phyloP scores from a whole-genome alignment of 768 basidiomycete species.

The Gyrodon lividus region DNA sequence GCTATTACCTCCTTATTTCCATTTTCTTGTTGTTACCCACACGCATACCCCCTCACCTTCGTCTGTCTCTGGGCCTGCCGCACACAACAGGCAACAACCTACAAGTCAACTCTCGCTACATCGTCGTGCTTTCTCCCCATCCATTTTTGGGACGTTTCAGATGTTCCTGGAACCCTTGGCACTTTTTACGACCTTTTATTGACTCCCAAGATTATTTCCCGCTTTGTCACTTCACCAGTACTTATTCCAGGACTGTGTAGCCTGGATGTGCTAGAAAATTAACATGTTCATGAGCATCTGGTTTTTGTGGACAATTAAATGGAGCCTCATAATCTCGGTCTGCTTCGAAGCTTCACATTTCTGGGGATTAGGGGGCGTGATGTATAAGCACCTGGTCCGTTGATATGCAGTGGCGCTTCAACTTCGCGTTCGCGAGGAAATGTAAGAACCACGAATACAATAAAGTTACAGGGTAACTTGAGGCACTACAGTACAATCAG shows the following conservation, averaged over 20 bases:
- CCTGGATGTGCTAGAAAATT: conserved; percentile 10
- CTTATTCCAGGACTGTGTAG: conserved; percentile 6
- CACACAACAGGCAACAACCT: conserved; percentile 16
- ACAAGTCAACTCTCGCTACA: conserved; percentile 15
- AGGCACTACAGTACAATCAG: too few relatives aligned
- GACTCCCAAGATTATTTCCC: conserved; percentile 9
- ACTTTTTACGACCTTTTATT: conserved; percentile 25
- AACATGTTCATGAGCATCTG: too few relatives aligned
- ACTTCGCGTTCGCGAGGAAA: too few relatives aligned
- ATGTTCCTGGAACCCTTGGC: conserved; percentile 13
- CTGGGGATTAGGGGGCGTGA: too few relatives aligned
- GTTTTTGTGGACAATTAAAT: too few relatives aligned
- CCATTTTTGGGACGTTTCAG: conserved; percentile 21
- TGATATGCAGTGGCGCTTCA: too few relatives aligned
- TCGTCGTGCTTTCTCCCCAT: conserved; percentile 23
- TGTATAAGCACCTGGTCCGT: too few relatives aligned
- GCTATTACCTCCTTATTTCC: conserved; percentile 14
- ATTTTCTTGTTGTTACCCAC: conserved; percentile 23
- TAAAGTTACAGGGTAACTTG: too few relatives aligned
- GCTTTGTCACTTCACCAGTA: conserved; percentile 8
- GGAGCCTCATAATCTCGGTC: too few relatives aligned
- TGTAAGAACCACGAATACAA: too few relatives aligned
- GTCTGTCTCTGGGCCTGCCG: conserved; percentile 15
- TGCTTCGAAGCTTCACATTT: too few relatives aligned
- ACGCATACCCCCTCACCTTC: conserved; percentile 22